A percentile compares a stretch with the other conserved stretches of the same genome.
phyloP scores from a whole-genome alignment of 2,329 filamentous ascomycete genomes.

The Ascochyta koolunga region DNA sequence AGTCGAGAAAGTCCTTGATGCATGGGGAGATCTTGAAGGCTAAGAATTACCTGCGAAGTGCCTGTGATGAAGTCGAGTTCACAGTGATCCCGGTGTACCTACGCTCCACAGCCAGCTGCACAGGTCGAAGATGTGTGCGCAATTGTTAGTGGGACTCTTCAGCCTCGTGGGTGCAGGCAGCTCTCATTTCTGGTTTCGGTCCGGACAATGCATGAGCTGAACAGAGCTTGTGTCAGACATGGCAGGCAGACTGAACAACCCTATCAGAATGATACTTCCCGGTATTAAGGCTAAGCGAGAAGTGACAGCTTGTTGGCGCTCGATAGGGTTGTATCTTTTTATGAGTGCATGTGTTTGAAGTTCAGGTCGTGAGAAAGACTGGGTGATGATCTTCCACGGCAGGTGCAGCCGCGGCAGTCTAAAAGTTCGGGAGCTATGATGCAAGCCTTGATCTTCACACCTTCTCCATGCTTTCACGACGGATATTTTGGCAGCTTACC shows the following conservation, averaged over 20 bases:
- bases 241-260: background rate
- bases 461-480: slow-evolving; percentile 45
- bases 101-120: too few relatives aligned
- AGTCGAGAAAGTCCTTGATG: background rate
- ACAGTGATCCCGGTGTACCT: background rate
- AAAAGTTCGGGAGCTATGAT: slow-evolving; percentile 26
- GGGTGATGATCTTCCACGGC: background rate
- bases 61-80: background rate
- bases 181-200: background rate
- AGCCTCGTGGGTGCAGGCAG: background rate
- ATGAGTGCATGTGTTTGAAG: background rate
- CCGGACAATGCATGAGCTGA: slow-evolving; percentile 8
- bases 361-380: background rate
- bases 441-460: slow-evolving; percentile 9
- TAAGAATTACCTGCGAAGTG: background rate
- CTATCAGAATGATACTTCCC: background rate
- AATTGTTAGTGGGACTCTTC: background rate
- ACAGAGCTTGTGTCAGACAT: background rate
- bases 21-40: too few relatives aligned
- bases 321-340: background rate
- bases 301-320: background rate
- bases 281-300: too few relatives aligned
- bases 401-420: slow-evolving; percentile 10
- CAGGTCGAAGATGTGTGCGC: background rate
- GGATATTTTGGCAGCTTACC: slow-evolving; percentile 44